phyloP scores from a whole-genome alignment of 1,139 yeast genomes.

The Geotrichum reessii region DNA sequence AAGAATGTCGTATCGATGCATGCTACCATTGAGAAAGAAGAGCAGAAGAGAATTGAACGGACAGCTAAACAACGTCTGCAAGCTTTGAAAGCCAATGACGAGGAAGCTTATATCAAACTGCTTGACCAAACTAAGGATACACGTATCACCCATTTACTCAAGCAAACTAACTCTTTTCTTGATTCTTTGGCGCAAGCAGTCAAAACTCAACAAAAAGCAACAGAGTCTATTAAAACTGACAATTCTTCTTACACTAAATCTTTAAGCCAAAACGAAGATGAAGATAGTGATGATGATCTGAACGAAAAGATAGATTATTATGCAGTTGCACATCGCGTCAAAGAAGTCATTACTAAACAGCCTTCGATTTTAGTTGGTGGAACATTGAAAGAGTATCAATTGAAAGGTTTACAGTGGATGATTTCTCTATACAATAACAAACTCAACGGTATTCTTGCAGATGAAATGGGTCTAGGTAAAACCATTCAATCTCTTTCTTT shows the following conservation, averaged over 20 bases:
- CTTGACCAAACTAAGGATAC: conserved; percentile 96
- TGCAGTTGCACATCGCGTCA: conserved; percentile 84
- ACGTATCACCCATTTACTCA: conserved; percentile 89
- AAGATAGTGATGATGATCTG: conserved; percentile 37
- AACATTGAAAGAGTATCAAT: conserved; percentile 81
- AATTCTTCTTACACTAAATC: conserved; percentile 24
- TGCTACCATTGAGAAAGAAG: conserved; percentile 76
- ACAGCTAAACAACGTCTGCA: conserved; percentile 96
- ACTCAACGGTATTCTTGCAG: conserved; percentile 90
- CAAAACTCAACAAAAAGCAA: conserved; percentile 62
- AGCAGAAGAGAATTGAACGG: conserved; percentile 75
- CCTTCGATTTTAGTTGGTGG: conserved; percentile 91
- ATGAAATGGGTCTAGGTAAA: conserved; percentile 88
- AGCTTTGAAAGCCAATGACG: conserved; percentile 96
- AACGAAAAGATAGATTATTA: conserved; percentile 74
- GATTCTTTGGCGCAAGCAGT: conserved; percentile 90
- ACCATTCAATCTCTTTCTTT: conserved; percentile 80
- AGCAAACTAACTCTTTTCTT: conserved; percentile 84
- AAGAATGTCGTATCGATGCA: conserved; percentile 54
- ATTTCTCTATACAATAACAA: conserved; percentile 88
- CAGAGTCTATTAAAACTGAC: conserved; percentile 18
- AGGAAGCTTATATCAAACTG: conserved; percentile 91
- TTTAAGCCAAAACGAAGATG: conserved; percentile 32
- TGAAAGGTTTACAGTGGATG: conserved; percentile 97
- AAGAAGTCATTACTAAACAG: conserved; percentile 75